These are phyloP conservation scores for Hortiboletus flavorubellus DNA, from an alignment of 768 basidiomycete genomes.

Conservation along the genomic window DNA sequence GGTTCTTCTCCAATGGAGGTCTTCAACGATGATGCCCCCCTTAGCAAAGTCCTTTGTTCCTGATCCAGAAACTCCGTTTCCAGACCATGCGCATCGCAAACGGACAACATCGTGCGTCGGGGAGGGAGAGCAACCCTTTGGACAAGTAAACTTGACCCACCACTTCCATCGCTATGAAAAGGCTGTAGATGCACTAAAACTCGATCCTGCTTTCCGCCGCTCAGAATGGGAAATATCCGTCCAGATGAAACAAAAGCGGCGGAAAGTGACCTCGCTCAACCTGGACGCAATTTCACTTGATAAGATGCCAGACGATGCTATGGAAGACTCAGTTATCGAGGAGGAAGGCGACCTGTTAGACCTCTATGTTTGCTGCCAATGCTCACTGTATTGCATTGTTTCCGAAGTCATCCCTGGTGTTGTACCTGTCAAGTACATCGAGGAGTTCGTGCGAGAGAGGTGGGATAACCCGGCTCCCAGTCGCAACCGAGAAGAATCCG, in stretches of 20 bases:
- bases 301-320: constrained; percentile 27
- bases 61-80: constrained; percentile 44
- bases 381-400: constrained; percentile 68
- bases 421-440: constrained; percentile 56
- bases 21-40: constrained; percentile 57
- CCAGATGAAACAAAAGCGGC: constrained; percentile 49
- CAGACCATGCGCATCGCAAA: constrained; percentile 51
- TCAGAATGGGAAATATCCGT: constrained; percentile 59
- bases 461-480: constrained; percentile 51
- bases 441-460: constrained; percentile 64
- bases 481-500: constrained; percentile 52
- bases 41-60: constrained; percentile 52
- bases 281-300: constrained; percentile 24
- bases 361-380: constrained; percentile 83
- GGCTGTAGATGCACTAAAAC: constrained; percentile 65
- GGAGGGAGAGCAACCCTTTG: constrained; percentile 45
- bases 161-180: constrained; percentile 76
- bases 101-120: constrained; percentile 50
- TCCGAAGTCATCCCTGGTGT: constrained; percentile 73
- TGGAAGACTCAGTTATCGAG: constrained; percentile 28
- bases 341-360: constrained; percentile 61
- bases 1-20: constrained; percentile 72
- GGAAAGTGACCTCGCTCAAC: constrained; percentile 46
- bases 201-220: constrained; percentile 57
- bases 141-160: constrained; percentile 59